phyloP scores from a whole-genome alignment of 1,139 yeast species.

The Hemisphaericaspora xylanilytica region DNA sequence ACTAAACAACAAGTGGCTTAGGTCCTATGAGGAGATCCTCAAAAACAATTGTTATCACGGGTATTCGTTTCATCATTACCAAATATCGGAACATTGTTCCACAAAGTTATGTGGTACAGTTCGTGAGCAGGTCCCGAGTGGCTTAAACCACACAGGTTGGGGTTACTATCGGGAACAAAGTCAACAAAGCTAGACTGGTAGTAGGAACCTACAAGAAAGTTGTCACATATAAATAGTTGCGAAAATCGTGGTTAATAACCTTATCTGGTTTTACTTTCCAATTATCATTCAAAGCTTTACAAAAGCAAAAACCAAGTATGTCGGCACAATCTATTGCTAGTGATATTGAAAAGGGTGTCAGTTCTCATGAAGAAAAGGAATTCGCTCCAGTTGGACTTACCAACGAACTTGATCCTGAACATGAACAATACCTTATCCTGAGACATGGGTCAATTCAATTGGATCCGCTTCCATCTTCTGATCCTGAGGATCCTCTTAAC shows the following conservation, averaged over 20 bases:
- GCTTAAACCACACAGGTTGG: background rate
- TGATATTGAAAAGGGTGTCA: conserved; percentile 11
- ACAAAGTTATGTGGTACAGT: background rate
- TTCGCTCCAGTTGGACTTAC: conserved; percentile 9
- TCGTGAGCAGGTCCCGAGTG: background rate
- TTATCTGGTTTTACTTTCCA: background rate
- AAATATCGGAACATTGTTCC: background rate
- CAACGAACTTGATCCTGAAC: conserved; percentile 16
- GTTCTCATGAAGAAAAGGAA: conserved; percentile 5
- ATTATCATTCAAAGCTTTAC: background rate
- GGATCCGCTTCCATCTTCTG: conserved; percentile 18
- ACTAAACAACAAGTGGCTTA: background rate
- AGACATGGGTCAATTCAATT: conserved; percentile 18
- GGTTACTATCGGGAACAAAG: no score
- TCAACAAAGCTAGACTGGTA: no score
- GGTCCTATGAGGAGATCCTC: background rate
- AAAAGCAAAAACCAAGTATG: background rate
- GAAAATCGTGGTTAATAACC: no score
- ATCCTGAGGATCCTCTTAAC: conserved; percentile 18
- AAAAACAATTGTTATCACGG: no score
- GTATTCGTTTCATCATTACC: no score
- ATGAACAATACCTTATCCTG: conserved; percentile 14
- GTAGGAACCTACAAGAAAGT: no score
- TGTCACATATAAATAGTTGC: conserved; percentile 3
- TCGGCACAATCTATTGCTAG: conserved; percentile 7